These are phyloP conservation scores for Ascochyta pisi DNA, from an alignment of 2,329 filamentous ascomycete genomes.

Conservation along the genomic window DNA sequence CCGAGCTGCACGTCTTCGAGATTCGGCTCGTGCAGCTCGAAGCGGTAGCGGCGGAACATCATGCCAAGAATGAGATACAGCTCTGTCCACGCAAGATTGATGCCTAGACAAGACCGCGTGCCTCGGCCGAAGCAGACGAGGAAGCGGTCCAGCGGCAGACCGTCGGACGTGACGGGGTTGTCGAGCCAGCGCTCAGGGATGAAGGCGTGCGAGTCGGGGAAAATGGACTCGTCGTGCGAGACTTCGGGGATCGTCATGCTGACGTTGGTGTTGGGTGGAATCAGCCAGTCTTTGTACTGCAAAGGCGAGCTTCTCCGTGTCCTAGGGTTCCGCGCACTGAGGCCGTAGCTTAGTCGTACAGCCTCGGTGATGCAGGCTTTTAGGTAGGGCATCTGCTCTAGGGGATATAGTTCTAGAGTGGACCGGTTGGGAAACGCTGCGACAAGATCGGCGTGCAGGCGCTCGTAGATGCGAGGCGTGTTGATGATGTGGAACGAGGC, in stretches of 20 bases:
- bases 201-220: slow-evolving; percentile 45
- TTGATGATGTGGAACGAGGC: slow-evolving; percentile 45
- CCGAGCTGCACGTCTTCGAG: slow-evolving; percentile 42
- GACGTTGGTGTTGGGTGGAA: slow-evolving; percentile 45
- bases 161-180: slow-evolving; percentile 34
- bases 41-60: slow-evolving; percentile 43
- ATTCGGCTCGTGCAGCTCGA: slow-evolving; percentile 40
- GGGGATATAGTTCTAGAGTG: slow-evolving; percentile 28
- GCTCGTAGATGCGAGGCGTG: slow-evolving; percentile 38
- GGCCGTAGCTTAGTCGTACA: slow-evolving; percentile 48
- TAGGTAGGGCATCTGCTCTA: slow-evolving; percentile 39
- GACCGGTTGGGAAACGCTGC: slow-evolving; percentile 35
- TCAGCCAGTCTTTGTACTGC: slow-evolving; percentile 37
- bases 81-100: slow-evolving; percentile 48
- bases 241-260: slow-evolving; percentile 49
- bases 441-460: slow-evolving; percentile 41
- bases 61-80: slow-evolving; percentile 43
- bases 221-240: slow-evolving; percentile 47
- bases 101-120: slow-evolving; percentile 52
- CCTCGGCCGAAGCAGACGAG: slow-evolving; percentile 53
- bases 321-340: slow-evolving; percentile 49
- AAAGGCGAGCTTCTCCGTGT: slow-evolving; percentile 31
- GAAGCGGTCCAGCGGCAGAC: slow-evolving; percentile 48
- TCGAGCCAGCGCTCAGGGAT: slow-evolving; percentile 53
- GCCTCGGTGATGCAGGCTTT: slow-evolving; percentile 42